These are phyloP conservation scores for Daldinia childiae DNA, from an alignment of 495 filamentous ascomycete species.

Conservation along the genomic window DNA sequence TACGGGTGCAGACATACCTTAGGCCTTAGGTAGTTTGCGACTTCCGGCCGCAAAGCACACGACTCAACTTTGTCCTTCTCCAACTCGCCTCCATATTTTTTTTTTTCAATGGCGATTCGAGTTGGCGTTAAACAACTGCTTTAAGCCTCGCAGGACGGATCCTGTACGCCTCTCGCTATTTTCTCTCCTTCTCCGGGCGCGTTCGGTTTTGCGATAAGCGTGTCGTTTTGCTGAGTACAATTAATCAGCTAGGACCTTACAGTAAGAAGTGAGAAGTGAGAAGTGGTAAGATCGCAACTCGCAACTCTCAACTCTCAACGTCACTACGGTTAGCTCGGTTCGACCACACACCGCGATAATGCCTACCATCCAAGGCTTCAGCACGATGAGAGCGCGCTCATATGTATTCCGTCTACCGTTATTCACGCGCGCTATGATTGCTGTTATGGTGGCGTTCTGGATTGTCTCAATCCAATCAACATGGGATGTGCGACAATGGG, in stretches of 20 bases:
- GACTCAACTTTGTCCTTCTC: constrained; percentile 23
- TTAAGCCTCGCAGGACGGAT: constrained; percentile 30
- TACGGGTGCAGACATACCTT: not conserved
- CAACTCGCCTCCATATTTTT: constrained; percentile 4
- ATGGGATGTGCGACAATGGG: constrained; percentile 77
- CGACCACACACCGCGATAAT: constrained; percentile 30
- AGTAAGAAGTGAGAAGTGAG: no score
- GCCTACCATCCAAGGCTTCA: constrained; percentile 56
- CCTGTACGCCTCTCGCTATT: constrained; percentile 12
- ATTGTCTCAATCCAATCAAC: constrained; percentile 69
- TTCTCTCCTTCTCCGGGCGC: not conserved
- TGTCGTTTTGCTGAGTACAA: not conserved
- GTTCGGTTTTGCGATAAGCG: constrained; percentile 7
- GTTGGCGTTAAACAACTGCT: constrained; percentile 10
- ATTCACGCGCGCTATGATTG: constrained; percentile 78
- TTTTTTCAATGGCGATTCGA: constrained; percentile 34
- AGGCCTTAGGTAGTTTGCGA: constrained; percentile 13
- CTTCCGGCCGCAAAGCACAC: constrained; percentile 35
- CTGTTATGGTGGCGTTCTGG: constrained; percentile 75
- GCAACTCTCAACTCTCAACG: constrained; percentile 11
- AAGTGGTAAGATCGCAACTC: not conserved
- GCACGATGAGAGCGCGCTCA: constrained; percentile 57
- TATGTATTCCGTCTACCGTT: constrained; percentile 89
- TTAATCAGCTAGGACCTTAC: not conserved
- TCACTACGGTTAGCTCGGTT: constrained; percentile 5